A percentile compares a stretch with the other conserved stretches of the same genome.
Conservation (phyloP, 78 protist species). For the slime mould (Dictyostelium discoideum) region dicty_2.7 NC_007088.5:3383501-3384000, state of each 20-base stretch:
- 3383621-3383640: background rate
- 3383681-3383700: background rate
- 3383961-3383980: too few species aligned
- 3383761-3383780: background rate
- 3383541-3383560: background rate
- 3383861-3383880: too few species aligned
- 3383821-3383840: background rate
- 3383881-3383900: too few species aligned
- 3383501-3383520: too few species aligned
- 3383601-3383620: background rate
- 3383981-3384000: too few species aligned
- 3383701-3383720: too few species aligned
- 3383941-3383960: too few species aligned
- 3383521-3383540: background rate
- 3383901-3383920: background rate
- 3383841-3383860: background rate
- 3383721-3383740: too few species aligned
- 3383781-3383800: background rate
- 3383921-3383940: background rate
- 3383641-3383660: background rate
- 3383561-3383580: background rate
- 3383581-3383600: background rate
- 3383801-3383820: background rate
- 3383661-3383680: background rate
- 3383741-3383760: too few species aligned